Evolutionary conservation across 1,284 basidiomycete genomes (phyloP).

Genomic region (Tylopilus sp.): DNA sequence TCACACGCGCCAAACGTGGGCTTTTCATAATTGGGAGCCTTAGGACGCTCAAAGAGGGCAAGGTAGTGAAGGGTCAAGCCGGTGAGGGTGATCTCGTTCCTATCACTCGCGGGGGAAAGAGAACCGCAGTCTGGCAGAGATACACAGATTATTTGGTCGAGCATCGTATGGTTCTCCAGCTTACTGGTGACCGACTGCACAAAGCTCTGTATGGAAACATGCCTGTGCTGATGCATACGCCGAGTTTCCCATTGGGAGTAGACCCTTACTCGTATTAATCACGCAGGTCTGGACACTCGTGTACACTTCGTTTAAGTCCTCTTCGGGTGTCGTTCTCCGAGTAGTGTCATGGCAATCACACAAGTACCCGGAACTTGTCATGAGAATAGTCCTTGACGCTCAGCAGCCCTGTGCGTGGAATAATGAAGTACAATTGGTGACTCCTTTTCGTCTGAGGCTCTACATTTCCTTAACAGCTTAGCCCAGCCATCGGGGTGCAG

Average conservation of each 20-base stretch:
- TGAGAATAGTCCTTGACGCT: not conserved
- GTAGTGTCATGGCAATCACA: constrained; percentile 1
- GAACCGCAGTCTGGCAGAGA: constrained; percentile 55
- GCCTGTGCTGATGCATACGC: constrained; percentile 16
- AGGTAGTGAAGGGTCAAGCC: constrained; percentile 25
- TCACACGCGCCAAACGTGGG: constrained; percentile 82
- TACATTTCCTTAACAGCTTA: not conserved
- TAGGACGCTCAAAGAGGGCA: constrained; percentile 58
- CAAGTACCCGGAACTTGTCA: constrained; percentile 9
- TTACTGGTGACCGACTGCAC: constrained; percentile 44
- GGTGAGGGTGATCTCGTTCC: constrained; percentile 14
- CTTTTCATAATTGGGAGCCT: constrained; percentile 80
- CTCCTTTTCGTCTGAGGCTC: no score
- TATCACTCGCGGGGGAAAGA: constrained; percentile 37
- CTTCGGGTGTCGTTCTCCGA: not conserved
- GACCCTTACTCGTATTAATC: constrained; percentile 12
- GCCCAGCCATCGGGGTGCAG: no score
- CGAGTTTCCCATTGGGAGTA: constrained; percentile 6
- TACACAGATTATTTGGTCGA: constrained; percentile 55
- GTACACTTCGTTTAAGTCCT: not conserved
- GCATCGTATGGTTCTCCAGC: constrained; percentile 48
- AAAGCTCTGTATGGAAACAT: constrained; percentile 47
- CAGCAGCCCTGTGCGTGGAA: constrained; percentile 16
- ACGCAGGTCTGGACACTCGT: not conserved
- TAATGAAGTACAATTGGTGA: constrained; percentile 7